Base-by-base conservation (phyloP, 1,284 basidiomycete genomes). In the Ustilago hordei region DNA sequence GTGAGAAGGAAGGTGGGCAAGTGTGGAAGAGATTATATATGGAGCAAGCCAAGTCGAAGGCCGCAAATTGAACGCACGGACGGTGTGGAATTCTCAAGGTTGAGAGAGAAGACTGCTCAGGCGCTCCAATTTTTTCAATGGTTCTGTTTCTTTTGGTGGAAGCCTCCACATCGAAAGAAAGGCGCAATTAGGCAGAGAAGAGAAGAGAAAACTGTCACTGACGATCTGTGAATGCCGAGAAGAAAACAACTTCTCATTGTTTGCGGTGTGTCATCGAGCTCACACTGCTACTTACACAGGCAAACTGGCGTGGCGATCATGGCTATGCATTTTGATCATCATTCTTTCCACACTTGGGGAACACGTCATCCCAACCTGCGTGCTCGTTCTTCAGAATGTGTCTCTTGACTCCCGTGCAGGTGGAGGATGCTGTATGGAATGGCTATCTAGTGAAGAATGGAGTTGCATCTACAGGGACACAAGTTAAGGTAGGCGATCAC, bases 211-310 rank as follows among this genome's bases (percentile, higher is more conserved):
- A 8, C 28, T 19, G 23, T 28, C 23, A 28, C 23, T 28, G 23
- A 28, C 8, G 23, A 28, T 28, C n/a, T 38, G 43, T 48, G 32
- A 41, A 47, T 31, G 38, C 56, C 56, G 43, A 47, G 28, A 43
- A 48, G 23, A 43, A 13, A 17, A 48, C 32, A 28, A 34, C 32
- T 38, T 34, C 34, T 31, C 11, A 28, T 47, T 12, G 13, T 8
- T 15, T 17, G 13, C 50, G 59, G 52, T 61, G 59, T 61, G 59
- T 61, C 59, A 61, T 54, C 52, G 36, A 52, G 35, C 32, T 17
- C 31, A 8, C 5, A n/a, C 19, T 38, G 58, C 57, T 13, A 28
- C 23, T 28, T 28, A 28, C 23, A 28, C 23, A 28, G 23, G 23
- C 23, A 19, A 45, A 19, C 4, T 13, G 8, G n/a, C 17, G 23